These are phyloP conservation scores for Prinsepia uniflora DNA, from an alignment of 306 rosid genomes.

Conservation along the genomic window DNA sequence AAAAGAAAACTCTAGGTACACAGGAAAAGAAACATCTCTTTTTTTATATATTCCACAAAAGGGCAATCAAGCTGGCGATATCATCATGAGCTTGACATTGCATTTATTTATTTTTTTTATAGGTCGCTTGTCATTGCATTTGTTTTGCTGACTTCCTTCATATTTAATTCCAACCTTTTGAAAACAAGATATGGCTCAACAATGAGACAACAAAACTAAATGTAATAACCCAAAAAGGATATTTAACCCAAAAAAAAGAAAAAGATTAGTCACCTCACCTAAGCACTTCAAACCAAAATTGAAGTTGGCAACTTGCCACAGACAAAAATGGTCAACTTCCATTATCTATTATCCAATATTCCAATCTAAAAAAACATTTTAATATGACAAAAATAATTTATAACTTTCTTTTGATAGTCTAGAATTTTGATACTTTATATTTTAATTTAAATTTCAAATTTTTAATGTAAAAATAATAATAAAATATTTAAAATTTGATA, in stretches of 20 bases:
- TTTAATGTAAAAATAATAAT: no score
- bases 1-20: neutral
- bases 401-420: no score
- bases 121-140: no score
- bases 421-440: no score
- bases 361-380: no score
- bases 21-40: neutral
- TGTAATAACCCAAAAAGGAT: neutral
- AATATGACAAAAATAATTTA: no score
- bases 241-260: neutral
- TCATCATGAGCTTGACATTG: neutral
- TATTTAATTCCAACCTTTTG: neutral
- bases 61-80: slow-evolving; percentile 10
- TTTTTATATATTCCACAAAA: neutral
- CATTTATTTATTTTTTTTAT: neutral
- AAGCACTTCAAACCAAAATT: neutral
- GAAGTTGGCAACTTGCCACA: neutral
- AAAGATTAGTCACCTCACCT: no score
- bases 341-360: no score
- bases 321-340: neutral
- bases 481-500: no score
- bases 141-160: neutral
- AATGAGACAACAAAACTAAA: neutral
- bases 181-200: slow-evolving; percentile 14
- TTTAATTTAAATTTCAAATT: no score